These are phyloP conservation scores for Platanus orientalis DNA, from an alignment of 164 flowering plant genomes.

Conservation along the genomic window DNA sequence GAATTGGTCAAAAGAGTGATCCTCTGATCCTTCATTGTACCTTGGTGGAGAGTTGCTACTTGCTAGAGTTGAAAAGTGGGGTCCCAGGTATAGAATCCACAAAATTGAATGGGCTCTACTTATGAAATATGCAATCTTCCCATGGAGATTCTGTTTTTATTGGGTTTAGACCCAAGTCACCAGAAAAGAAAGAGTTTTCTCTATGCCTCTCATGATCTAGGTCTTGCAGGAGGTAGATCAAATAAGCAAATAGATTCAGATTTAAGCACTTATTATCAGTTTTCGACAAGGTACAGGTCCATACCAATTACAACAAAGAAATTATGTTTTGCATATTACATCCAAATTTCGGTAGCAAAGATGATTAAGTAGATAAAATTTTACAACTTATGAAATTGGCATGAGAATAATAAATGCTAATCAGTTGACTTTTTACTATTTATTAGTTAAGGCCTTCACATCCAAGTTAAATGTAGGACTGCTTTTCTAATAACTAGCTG, in stretches of 20 bases:
- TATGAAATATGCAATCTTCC: conserved; percentile 37
- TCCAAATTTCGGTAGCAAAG: not conserved
- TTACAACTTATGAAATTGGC: too few species aligned
- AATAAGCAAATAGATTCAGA: not conserved
- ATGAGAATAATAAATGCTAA: too few species aligned
- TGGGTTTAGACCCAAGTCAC: conserved; percentile 49
- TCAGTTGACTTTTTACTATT: too few species aligned
- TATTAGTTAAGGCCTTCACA: too few species aligned
- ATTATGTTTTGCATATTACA: not conserved
- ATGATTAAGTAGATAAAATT: too few species aligned
- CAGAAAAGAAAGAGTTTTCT: conserved; percentile 53
- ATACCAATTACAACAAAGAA: not conserved
- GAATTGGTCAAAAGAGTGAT: conserved; percentile 58
- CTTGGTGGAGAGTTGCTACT: conserved; percentile 55
- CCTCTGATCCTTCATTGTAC: conserved; percentile 47
- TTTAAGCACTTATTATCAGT: not conserved
- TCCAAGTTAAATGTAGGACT: too few species aligned
- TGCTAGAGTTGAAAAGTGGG: conserved; percentile 63
- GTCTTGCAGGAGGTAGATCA: conserved; percentile 36
- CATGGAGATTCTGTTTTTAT: conserved; percentile 60
- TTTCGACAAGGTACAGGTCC: not conserved
- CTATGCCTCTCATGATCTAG: conserved; percentile 42
- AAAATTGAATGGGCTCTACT: conserved; percentile 52
- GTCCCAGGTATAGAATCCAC: conserved; percentile 79
- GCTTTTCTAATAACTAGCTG: too few species aligned